Base-by-base conservation (phyloP, 1,284 basidiomycete species). In the Apiotrichum gamsii region DNA sequence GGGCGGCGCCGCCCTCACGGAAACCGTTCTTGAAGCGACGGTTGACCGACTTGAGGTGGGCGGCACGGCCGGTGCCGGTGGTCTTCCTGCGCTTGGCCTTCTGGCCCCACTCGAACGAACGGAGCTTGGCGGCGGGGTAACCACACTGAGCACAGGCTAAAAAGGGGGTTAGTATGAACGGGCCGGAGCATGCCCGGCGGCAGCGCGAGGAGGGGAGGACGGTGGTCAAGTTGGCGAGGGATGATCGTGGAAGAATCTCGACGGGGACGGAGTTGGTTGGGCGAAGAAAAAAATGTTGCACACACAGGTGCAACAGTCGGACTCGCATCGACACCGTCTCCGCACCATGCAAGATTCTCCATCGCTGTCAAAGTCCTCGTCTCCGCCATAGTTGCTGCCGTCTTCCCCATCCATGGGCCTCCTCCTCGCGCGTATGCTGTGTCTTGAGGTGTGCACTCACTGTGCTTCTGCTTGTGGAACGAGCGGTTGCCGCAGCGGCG, bases 71-170 rank as follows among this genome's bases (percentile, higher is more conserved):
- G 63, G 94, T 93, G 62, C 94, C 94, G 59, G 70, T 91, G 47
- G 91, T 95, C 84, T 95, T 94, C 83, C 94, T 85, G 78, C 94
- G 85, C 84, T 97, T 96, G 52, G 93, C 94, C 83, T 98, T 98
- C 74, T 85, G 81, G 62, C 90, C 90, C 94, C 94, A 98, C 77
- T 97, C 87, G 77, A 84, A 97, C 65, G 88, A 93, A 70, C 94
- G 84, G 67, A 93, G 78, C 79, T 91, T 97, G 56, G 94, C 93
- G 51, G 89, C 78, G 47, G 94, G 94, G 78, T 91, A 97, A 51
- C 94, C 95, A 74, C 95, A 97, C 72, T 90, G 85, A 43, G 85
- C 87, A 75, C 94, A 98, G 59, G 84, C 90, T 93, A 60, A 11
- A 11, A 28, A 28, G 25, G 37, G 38, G 20, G 43, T 47, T 41